These are phyloP conservation scores for Linanthus parryae DNA, from an alignment of 148 eudicot species.

Conservation along the genomic window DNA sequence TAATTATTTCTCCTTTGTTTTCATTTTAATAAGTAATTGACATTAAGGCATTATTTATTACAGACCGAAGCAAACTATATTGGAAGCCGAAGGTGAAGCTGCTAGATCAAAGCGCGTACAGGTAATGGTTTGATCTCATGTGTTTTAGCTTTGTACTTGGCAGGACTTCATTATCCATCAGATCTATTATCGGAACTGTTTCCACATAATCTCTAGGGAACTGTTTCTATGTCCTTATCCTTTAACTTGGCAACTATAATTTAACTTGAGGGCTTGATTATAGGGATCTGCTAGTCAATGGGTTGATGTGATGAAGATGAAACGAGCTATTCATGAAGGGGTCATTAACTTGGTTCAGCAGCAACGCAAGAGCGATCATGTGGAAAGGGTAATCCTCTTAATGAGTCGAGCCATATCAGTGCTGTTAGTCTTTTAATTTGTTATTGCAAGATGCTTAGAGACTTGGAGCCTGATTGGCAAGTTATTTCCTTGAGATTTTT, in stretches of 20 bases:
- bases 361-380: conserved; percentile 33
- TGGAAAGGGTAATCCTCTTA: conserved; percentile 34
- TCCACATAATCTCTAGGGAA: conserved; percentile 1
- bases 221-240: background rate
- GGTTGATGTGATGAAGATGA: conserved; percentile 89
- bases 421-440: background rate
- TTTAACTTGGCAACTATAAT: background rate
- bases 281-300: conserved; percentile 75
- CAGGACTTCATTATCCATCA: no score
- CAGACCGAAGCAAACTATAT: conserved; percentile 92
- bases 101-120: conserved; percentile 53
- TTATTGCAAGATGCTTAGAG: background rate
- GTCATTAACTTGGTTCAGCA: conserved; percentile 55
- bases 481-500: no score
- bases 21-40: background rate
- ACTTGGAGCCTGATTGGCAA: no score
- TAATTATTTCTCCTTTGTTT: background rate
- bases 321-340: conserved; percentile 77
- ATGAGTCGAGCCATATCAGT: background rate
- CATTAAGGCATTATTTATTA: conserved; percentile 11
- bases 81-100: conserved; percentile 91
- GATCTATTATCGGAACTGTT: background rate
- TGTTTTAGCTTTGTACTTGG: no score
- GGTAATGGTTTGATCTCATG: conserved; percentile 35
- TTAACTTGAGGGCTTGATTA: conserved; percentile 6